These are phyloP conservation scores for Aspergillus ostianus DNA, from an alignment of 495 filamentous ascomycete genomes.

Conservation along the genomic window DNA sequence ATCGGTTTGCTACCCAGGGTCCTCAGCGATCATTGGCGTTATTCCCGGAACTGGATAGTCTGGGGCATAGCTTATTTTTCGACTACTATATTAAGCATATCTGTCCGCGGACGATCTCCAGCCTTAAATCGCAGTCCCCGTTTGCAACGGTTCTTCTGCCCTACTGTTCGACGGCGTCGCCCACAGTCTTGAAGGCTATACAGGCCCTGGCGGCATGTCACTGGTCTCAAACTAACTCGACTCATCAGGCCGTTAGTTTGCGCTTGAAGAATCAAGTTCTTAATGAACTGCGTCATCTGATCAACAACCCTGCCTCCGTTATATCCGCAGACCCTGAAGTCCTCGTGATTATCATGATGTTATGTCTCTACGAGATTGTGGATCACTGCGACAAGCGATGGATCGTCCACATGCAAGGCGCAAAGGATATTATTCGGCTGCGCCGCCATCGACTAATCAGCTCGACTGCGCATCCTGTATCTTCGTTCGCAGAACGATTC, in stretches of 20 bases:
- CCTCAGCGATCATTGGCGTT: slow-evolving; percentile 24
- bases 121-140: slow-evolving; percentile 34
- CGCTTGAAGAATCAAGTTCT: slow-evolving; percentile 38
- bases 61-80: slow-evolving; percentile 33
- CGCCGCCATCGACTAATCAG: slow-evolving; percentile 26
- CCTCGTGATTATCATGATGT: slow-evolving; percentile 45
- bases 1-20: not conserved
- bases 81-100: slow-evolving; percentile 47
- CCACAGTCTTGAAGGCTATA: slow-evolving; percentile 38
- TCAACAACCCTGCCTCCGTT: slow-evolving; percentile 19
- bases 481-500: slow-evolving; percentile 41
- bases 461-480: slow-evolving; percentile 25
- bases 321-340: slow-evolving; percentile 37
- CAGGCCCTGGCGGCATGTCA: slow-evolving; percentile 42
- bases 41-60: slow-evolving; percentile 29
- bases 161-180: slow-evolving; percentile 37
- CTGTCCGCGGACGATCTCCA: slow-evolving; percentile 42
- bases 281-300: slow-evolving; percentile 36
- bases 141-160: slow-evolving; percentile 43
- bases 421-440: slow-evolving; percentile 42
- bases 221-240: slow-evolving; percentile 31
- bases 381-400: slow-evolving; percentile 46
- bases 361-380: slow-evolving; percentile 48
- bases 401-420: slow-evolving; percentile 44
- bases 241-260: slow-evolving; percentile 31